Evolutionary conservation across 2,329 filamentous ascomycete species (phyloP).

Genomic region (Aspergillus pseudotamarii): DNA sequence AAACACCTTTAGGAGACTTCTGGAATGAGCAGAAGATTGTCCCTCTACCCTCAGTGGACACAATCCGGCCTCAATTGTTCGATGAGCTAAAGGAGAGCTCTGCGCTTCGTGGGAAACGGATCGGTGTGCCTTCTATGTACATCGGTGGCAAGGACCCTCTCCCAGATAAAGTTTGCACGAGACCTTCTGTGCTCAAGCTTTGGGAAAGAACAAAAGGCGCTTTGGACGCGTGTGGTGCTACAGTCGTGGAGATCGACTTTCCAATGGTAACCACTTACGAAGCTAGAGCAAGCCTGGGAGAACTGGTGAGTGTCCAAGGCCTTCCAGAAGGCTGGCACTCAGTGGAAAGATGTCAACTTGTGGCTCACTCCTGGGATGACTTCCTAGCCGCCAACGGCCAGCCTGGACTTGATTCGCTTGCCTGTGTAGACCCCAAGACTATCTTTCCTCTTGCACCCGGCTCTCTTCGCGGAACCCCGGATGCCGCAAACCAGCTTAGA

Average conservation of each 20-base stretch:
- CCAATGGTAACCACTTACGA: constrained; percentile 37
- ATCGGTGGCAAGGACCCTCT: constrained; percentile 42
- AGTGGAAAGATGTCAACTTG: constrained; percentile 52
- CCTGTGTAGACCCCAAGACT: constrained; percentile 41
- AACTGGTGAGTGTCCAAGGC: constrained; percentile 44
- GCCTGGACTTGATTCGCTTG: constrained; percentile 39
- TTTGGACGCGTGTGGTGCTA: constrained; percentile 36
- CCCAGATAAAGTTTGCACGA: constrained; percentile 40
- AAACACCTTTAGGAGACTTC: constrained; percentile 52
- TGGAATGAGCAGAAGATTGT: constrained; percentile 57
- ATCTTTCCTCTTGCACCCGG: constrained; percentile 42
- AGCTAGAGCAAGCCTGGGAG: constrained; percentile 34
- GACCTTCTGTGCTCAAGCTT: constrained; percentile 41
- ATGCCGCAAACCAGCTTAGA: constrained; percentile 27
- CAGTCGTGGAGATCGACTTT: constrained; percentile 37
- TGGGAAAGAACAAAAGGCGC: constrained; percentile 32
- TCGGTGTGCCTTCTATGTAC: constrained; percentile 57
- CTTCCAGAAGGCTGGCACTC: constrained; percentile 51
- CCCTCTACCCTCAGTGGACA: constrained; percentile 37
- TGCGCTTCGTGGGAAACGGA: constrained; percentile 47
- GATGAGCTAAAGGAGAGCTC: constrained; percentile 29
- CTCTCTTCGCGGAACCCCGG: constrained; percentile 26
- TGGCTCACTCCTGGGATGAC: constrained; percentile 57
- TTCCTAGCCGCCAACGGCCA: constrained; percentile 52
- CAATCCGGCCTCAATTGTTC: constrained; percentile 38